Conservation (phyloP, 306 rosid species). For the Medicago arabica region DNA sequence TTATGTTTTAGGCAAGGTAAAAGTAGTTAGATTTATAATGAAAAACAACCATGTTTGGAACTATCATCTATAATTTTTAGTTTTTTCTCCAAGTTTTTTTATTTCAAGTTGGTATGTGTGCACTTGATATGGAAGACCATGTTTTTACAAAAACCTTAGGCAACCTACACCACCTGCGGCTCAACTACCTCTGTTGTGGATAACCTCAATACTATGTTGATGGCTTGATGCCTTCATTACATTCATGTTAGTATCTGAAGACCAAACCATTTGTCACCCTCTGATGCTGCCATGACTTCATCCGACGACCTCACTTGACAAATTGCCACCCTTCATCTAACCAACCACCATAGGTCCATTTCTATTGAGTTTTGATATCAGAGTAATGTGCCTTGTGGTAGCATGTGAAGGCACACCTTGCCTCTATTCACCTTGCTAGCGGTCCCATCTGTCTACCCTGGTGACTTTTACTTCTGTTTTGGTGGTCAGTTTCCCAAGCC, state of each 20-base stretch:
- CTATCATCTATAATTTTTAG: slow-evolving; percentile 4
- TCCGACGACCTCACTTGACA: background rate
- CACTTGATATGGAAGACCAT: slow-evolving; percentile 2
- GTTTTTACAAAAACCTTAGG: background rate
- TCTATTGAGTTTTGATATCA: background rate
- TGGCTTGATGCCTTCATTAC: slow-evolving; percentile 11
- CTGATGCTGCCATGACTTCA: background rate
- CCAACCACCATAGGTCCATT: background rate
- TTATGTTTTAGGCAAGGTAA: background rate
- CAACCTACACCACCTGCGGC: background rate
- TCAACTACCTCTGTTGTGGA: background rate
- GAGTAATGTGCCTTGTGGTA: background rate
- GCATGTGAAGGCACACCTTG: background rate
- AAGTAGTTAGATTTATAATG: background rate
- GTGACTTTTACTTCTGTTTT: background rate
- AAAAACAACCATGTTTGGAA: background rate
- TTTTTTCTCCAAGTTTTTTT: background rate
- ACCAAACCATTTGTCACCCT: background rate
- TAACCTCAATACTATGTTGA: background rate
- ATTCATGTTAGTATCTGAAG: background rate
- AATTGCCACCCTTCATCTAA: background rate
- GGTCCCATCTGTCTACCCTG: background rate
- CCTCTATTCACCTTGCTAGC: background rate
- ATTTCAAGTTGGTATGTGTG: background rate
- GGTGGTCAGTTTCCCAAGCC: background rate